Conservation (phyloP, 306 rosid species). For the Cicer judaicum region DNA sequence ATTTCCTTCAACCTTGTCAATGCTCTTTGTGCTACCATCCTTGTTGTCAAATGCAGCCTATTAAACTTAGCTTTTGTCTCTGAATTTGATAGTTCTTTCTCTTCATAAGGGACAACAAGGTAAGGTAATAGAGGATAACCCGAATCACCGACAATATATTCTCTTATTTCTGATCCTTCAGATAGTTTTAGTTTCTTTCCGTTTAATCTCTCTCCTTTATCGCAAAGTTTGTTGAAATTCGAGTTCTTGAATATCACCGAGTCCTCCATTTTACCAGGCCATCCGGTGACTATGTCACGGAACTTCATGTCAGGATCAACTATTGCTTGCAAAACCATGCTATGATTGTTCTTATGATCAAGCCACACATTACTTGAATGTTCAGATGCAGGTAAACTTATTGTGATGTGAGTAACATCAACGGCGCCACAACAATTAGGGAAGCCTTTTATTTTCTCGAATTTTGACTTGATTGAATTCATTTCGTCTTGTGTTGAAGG, state of each 20-base stretch:
- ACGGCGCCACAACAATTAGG: conserved; percentile 87
- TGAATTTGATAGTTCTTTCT: conserved; percentile 59
- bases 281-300: conserved; percentile 82
- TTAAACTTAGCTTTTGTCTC: conserved; percentile 66
- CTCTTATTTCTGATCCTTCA: conserved; percentile 68
- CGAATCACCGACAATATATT: conserved; percentile 82
- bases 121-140: conserved; percentile 81
- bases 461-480: conserved; percentile 67
- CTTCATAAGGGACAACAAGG: conserved; percentile 83
- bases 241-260: conserved; percentile 68
- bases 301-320: conserved; percentile 89
- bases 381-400: conserved; percentile 78
- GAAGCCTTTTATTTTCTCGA: conserved; percentile 73
- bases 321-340: conserved; percentile 92
- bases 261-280: conserved; percentile 86
- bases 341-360: conserved; percentile 74
- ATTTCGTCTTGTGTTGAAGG: conserved; percentile 75
- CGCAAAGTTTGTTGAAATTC: conserved; percentile 66
- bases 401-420: conserved; percentile 72
- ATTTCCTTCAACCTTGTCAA: conserved; percentile 74
- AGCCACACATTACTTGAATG: conserved; percentile 73
- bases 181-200: conserved; percentile 59
- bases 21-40: conserved; percentile 75
- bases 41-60: conserved; percentile 62
- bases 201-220: conserved; percentile 68